Conservation (phyloP, 805 yeast genomes). For the Metschnikowia lochheadii region DNA sequence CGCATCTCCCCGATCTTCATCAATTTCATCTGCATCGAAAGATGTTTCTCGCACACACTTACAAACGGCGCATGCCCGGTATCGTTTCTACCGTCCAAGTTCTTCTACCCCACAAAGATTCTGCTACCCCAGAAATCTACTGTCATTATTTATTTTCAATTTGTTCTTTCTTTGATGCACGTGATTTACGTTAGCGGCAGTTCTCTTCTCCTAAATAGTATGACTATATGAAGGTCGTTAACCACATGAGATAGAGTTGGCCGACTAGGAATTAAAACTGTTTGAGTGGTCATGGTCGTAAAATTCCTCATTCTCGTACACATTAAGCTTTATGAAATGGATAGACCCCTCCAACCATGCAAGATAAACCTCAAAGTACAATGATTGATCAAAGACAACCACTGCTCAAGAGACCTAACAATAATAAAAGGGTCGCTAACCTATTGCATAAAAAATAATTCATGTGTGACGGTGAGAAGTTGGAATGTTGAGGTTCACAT, state of each 20-base stretch:
- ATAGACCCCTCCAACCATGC: neutral
- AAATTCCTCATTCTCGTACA: no score
- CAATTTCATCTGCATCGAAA: neutral
- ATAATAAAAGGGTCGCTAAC: neutral
- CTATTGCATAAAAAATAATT: neutral
- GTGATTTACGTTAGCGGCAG: neutral
- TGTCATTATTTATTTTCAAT: neutral
- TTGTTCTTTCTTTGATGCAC: neutral
- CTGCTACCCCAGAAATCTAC: neutral
- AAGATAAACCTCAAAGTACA: neutral
- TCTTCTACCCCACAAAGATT: neutral
- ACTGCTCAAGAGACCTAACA: no score
- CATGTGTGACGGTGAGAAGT: no score
- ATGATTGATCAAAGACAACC: neutral
- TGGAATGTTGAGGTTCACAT: no score
- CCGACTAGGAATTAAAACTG: neutral
- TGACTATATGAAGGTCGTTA: neutral
- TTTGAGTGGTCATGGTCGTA: neutral
- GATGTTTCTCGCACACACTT: neutral
- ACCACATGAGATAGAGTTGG: neutral
- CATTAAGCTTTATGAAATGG: neutral
- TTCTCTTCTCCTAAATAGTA: neutral
- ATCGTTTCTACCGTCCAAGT: no score
- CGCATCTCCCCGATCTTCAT: neutral
- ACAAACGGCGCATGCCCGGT: neutral